These are phyloP conservation scores for Gossypium bickii DNA, from an alignment of 345 rosid species.

Conservation along the genomic window DNA sequence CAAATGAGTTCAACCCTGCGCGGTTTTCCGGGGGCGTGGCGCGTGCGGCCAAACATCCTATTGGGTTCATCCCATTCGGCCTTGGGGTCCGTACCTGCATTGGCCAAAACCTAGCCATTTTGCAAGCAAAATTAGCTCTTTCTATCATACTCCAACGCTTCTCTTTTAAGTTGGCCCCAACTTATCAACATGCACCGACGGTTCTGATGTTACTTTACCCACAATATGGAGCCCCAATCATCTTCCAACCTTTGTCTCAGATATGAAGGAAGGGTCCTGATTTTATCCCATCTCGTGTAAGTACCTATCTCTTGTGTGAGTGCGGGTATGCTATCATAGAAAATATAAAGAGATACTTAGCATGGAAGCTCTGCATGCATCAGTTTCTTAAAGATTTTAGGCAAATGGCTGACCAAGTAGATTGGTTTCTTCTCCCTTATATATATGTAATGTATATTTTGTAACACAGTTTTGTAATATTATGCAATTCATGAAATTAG, in stretches of 20 bases:
- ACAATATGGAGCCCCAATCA: conserved; percentile 72
- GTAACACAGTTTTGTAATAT: conserved; percentile 14
- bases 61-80: conserved; percentile 72
- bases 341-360: neutral
- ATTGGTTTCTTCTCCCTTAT: neutral
- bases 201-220: conserved; percentile 68
- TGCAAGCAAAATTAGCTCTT: conserved; percentile 64
- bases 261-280: conserved; percentile 9
- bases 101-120: conserved; percentile 73
- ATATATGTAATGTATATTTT: conserved; percentile 17
- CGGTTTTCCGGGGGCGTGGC: conserved; percentile 67
- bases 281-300: neutral
- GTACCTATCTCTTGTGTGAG: neutral
- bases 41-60: conserved; percentile 67
- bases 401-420: conserved; percentile 13
- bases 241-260: conserved; percentile 34
- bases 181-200: conserved; percentile 75
- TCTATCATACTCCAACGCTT: conserved; percentile 62
- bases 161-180: conserved; percentile 55
- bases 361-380: neutral
- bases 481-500: conserved; percentile 3
- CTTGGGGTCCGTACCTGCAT: conserved; percentile 70
- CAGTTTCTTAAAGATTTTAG: neutral
- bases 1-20: conserved; percentile 69
- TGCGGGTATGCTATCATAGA: neutral